A percentile compares a stretch with the other conserved stretches of the same genome.
phyloP scores from a whole-genome alignment of 495 filamentous ascomycete species.

The Daldinia caldariorum region DNA sequence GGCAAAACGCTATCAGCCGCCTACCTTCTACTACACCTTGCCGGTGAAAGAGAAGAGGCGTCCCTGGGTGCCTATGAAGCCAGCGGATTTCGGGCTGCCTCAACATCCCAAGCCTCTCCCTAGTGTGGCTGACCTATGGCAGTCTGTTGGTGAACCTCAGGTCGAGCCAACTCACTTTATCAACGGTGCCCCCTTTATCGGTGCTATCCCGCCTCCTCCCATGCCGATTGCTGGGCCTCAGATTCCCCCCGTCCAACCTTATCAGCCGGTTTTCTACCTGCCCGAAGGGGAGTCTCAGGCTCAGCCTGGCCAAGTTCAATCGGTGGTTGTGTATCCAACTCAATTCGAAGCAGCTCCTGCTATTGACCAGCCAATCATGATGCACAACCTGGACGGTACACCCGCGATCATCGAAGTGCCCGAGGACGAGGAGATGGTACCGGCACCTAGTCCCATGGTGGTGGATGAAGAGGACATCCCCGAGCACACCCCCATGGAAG shows the following conservation, averaged over 20 bases:
- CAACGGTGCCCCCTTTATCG: neutral
- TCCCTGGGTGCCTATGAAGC: too few species aligned
- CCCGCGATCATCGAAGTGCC: neutral
- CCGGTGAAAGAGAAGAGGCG: too few species aligned
- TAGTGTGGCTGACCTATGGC: too few species aligned
- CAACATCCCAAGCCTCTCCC: too few species aligned
- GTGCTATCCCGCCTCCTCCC: neutral
- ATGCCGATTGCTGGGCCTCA: neutral
- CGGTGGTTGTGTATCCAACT: slow-evolving; percentile 3
- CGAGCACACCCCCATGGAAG: too few species aligned
- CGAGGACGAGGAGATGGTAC: too few species aligned
- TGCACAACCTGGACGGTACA: neutral
- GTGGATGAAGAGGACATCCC: too few species aligned
- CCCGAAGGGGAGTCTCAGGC: neutral
- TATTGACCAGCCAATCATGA: neutral
- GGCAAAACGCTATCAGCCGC: too few species aligned
- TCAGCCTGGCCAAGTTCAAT: neutral
- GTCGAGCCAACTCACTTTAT: neutral
- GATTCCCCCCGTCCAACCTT: neutral
- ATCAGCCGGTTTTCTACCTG: neutral
- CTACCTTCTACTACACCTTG: too few species aligned
- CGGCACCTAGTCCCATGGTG: too few species aligned
- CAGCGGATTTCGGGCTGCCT: too few species aligned
- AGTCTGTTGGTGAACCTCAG: too few species aligned
- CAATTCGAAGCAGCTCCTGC: neutral